These are phyloP conservation scores for Pichia sp. DNA, from an alignment of 1,139 yeast genomes.

Conservation along the genomic window DNA sequence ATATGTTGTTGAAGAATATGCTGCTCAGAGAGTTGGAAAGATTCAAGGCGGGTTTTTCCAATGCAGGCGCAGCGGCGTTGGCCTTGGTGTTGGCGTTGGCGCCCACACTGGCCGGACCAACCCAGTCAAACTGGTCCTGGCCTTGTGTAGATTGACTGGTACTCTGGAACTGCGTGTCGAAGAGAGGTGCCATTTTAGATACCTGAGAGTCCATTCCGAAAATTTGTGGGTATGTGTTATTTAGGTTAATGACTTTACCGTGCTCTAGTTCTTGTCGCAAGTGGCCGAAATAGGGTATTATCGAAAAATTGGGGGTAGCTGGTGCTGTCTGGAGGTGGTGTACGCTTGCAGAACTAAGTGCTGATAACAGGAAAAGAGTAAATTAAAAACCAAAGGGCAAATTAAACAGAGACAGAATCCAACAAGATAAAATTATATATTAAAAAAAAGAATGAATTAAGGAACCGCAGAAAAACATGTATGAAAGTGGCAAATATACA, in stretches of 20 bases:
- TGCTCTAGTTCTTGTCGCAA: too few relatives aligned
- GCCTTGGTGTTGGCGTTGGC: background rate
- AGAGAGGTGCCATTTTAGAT: background rate
- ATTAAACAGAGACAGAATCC: too few relatives aligned
- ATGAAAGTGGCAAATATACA: background rate
- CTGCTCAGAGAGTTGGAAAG: conserved; percentile 6
- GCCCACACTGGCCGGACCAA: background rate
- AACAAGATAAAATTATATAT: too few relatives aligned
- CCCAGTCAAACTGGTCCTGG: background rate
- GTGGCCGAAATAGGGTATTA: too few relatives aligned
- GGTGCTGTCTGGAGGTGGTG: too few relatives aligned
- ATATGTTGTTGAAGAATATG: conserved; percentile 4
- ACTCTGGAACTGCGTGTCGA: background rate
- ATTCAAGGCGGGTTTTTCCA: background rate
- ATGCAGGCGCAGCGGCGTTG: background rate
- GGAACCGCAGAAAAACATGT: too few relatives aligned
- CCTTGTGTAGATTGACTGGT: background rate
- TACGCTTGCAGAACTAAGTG: too few relatives aligned
- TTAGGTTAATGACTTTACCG: background rate
- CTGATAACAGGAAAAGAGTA: too few relatives aligned
- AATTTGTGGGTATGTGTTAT: background rate
- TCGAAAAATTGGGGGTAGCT: too few relatives aligned
- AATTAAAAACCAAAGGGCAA: too few relatives aligned
- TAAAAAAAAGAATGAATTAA: too few relatives aligned
- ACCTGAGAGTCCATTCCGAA: background rate